Conservation (phyloP, 1,139 yeast genomes). For the Pichia cactophila region DNA sequence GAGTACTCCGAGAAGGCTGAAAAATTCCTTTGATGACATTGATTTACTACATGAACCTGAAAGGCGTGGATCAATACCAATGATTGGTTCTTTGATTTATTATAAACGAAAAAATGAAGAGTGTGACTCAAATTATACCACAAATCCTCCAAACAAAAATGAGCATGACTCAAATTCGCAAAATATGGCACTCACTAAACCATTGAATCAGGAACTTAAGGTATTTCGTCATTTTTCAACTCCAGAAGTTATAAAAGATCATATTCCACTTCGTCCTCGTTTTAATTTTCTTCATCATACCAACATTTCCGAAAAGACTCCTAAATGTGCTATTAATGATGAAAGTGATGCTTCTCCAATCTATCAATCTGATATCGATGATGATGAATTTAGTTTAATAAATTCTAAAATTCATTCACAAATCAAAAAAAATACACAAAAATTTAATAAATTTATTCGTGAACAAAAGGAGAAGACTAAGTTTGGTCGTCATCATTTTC, state of each 20-base stretch:
- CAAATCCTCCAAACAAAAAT: background rate
- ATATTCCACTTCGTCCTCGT: background rate
- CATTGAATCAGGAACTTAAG: background rate
- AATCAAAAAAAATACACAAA: constrained; percentile 1
- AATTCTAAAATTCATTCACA: constrained; percentile 7
- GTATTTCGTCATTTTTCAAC: constrained; percentile 1
- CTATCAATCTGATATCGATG: background rate
- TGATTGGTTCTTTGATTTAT: constrained; percentile 25
- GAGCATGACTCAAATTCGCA: background rate
- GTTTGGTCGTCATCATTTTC: constrained; percentile 1
- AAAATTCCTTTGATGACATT: constrained; percentile 3
- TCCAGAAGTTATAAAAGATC: background rate
- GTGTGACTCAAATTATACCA: background rate
- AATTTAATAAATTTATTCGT: background rate
- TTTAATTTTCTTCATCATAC: background rate
- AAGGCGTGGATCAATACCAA: constrained; percentile 20
- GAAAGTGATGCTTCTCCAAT: background rate
- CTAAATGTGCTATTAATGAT: background rate
- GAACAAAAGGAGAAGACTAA: constrained; percentile 1
- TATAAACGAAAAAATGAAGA: constrained; percentile 14
- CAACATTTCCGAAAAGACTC: background rate
- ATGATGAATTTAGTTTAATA: constrained; percentile 6
- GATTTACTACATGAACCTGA: background rate
- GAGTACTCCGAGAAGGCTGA: background rate
- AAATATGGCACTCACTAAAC: background rate